phyloP scores from a whole-genome alignment of 306 rosid genomes.

The Amphicarpaea edgeworthii region DNA sequence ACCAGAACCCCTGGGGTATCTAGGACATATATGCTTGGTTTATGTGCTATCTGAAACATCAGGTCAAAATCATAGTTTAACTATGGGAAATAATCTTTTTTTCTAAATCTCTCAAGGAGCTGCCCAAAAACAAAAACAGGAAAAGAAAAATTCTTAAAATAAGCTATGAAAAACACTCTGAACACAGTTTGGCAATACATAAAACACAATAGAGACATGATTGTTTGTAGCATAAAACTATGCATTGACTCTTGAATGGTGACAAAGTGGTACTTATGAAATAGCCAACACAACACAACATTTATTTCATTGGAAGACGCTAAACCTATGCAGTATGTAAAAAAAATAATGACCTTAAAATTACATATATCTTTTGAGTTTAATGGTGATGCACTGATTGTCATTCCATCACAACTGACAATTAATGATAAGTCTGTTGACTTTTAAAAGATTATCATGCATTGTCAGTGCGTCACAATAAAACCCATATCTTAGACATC shows the following conservation, averaged over 20 bases:
- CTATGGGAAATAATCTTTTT: neutral
- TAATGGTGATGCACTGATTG: too few species aligned
- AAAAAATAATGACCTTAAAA: neutral
- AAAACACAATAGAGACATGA: neutral
- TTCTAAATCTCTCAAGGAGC: neutral
- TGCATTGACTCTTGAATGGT: neutral
- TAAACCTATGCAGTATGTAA: neutral
- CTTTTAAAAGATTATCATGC: too few species aligned
- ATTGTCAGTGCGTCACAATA: neutral
- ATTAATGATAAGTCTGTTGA: too few species aligned
- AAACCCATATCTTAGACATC: neutral
- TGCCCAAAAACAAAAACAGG: neutral
- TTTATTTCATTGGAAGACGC: neutral
- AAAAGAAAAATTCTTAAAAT: neutral
- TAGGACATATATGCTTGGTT: slow-evolving; percentile 90
- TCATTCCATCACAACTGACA: too few species aligned
- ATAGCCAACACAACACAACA: too few species aligned
- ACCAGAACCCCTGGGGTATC: slow-evolving; percentile 97
- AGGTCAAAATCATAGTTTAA: slow-evolving; percentile 18
- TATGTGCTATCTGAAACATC: slow-evolving; percentile 82
- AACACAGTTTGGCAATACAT: neutral
- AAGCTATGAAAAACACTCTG: neutral
- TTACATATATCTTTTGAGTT: too few species aligned
- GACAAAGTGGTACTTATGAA: too few species aligned
- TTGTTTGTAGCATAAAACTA: neutral